phyloP scores from a whole-genome alignment of 164 flowering plant genomes.

The Tinospora cordifolia region DNA sequence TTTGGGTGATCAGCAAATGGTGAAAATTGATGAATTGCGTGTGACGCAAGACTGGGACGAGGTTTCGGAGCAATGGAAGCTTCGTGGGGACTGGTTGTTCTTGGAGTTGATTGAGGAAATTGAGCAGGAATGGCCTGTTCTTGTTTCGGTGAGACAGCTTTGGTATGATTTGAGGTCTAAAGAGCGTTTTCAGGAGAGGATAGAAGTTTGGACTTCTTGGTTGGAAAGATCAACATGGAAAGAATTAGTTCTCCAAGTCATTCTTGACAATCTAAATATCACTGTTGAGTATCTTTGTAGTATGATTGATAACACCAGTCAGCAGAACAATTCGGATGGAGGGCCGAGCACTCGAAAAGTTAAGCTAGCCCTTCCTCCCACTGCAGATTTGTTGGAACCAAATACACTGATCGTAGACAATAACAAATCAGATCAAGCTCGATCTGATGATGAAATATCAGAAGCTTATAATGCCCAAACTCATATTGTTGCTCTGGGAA shows the following conservation, averaged over 20 bases:
- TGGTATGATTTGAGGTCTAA: slow-evolving; percentile 46
- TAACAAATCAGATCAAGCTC: slow-evolving; percentile 1
- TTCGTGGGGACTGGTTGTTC: slow-evolving; percentile 51
- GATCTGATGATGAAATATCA: slow-evolving; percentile 1
- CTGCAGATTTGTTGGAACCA: no score
- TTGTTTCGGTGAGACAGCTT: slow-evolving; percentile 48
- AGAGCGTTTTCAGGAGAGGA: slow-evolving; percentile 20
- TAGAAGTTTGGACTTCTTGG: slow-evolving; percentile 39
- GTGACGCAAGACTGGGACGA: slow-evolving; percentile 59
- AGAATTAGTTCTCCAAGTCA: slow-evolving; percentile 2
- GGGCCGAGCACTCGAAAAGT: not conserved
- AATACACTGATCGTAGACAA: not conserved
- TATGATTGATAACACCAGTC: not conserved
- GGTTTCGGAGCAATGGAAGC: slow-evolving; percentile 32
- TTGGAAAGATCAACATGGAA: slow-evolving; percentile 29
- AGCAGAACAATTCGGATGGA: not conserved
- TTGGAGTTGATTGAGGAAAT: slow-evolving; percentile 42
- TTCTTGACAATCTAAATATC: not conserved
- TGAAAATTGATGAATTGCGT: slow-evolving; percentile 32
- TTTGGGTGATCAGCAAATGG: slow-evolving; percentile 57
- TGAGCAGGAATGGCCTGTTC: slow-evolving; percentile 19
- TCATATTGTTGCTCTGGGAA: not conserved
- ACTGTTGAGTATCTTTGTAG: slow-evolving; percentile 4
- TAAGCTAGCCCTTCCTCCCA: no score
- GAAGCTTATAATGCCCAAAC: not conserved